Evolutionary conservation across 169 alveolate genomes (phyloP).

Genomic region (Cryptosporidium sp.): DNA sequence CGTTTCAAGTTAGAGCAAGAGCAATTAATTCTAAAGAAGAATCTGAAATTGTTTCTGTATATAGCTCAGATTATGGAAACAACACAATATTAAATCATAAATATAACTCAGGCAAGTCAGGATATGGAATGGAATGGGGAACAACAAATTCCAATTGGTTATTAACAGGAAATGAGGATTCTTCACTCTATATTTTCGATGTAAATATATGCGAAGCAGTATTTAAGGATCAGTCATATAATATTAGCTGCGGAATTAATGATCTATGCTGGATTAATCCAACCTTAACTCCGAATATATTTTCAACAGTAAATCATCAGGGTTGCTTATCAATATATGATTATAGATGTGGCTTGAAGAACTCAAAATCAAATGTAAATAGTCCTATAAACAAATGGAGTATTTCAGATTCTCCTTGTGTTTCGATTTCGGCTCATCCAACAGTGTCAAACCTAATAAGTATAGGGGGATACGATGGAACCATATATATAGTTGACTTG

Average conservation of each 20-base stretch:
- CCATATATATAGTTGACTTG: constrained; percentile 37
- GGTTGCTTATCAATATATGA: constrained; percentile 59
- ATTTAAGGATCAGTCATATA: not conserved
- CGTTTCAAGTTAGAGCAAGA: constrained; percentile 9
- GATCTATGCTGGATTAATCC: constrained; percentile 70
- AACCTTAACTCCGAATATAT: constrained; percentile 49
- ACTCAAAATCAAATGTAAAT: not conserved
- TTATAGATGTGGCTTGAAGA: not conserved
- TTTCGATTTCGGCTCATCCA: constrained; percentile 61
- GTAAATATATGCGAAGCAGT: constrained; percentile 14
- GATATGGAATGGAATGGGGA: constrained; percentile 75
- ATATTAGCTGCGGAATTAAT: constrained; percentile 14
- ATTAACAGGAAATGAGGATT: constrained; percentile 70
- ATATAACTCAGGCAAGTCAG: constrained; percentile 5
- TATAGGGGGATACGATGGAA: constrained; percentile 52
- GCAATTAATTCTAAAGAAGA: not conserved
- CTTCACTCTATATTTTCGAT: constrained; percentile 38
- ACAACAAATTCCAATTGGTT: constrained; percentile 60
- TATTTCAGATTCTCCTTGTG: constrained; percentile 46
- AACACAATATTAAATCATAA: not conserved
- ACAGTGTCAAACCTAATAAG: constrained; percentile 21
- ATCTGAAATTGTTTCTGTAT: not conserved
- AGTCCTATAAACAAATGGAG: constrained; percentile 32
- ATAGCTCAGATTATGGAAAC: not conserved
- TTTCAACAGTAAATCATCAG: constrained; percentile 51